Conservation (phyloP, 768 basidiomycete genomes). For the Leucosporidium yakuticum region DNA sequence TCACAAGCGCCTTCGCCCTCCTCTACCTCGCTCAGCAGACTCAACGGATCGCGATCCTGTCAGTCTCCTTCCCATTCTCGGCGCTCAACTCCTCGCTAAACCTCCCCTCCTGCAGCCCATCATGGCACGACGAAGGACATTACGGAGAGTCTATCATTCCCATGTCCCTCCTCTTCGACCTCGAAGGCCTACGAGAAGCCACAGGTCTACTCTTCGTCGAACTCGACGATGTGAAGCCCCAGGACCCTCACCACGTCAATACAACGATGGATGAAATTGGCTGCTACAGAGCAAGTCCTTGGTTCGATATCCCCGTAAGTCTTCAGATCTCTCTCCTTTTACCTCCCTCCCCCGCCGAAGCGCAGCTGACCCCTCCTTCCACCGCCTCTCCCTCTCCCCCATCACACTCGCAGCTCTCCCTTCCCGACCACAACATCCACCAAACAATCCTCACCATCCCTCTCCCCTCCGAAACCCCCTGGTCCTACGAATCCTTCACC, state of each 20-base stretch:
- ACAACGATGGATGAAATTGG: constrained; percentile 9
- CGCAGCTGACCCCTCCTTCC: too few relatives aligned
- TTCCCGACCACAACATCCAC: not conserved
- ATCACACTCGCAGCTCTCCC: not conserved
- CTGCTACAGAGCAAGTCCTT: not conserved
- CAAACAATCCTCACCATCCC: not conserved
- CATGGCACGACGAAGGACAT: constrained; percentile 13
- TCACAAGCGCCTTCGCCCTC: constrained; percentile 5
- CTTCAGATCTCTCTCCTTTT: not conserved
- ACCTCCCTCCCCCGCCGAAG: not conserved
- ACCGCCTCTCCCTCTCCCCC: too few relatives aligned
- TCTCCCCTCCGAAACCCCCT: too few relatives aligned
- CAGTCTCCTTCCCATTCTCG: too few relatives aligned
- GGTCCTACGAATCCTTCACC: constrained; percentile 5
- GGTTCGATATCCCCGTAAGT: not conserved
- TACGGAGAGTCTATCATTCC: not conserved
- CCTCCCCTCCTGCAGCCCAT: not conserved
- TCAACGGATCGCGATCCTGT: constrained; percentile 13
- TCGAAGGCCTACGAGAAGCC: constrained; percentile 9
- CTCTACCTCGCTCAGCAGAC: constrained; percentile 19
- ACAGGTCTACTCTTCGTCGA: constrained; percentile 16
- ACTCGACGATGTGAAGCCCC: constrained; percentile 8
- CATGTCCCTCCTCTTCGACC: constrained; percentile 12
- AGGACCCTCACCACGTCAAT: not conserved
- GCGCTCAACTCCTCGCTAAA: too few relatives aligned